Percentiles rank a stretch among this genome's conserved stretches.
These are phyloP conservation scores for Dendrostoma leiphaemia DNA, from an alignment of 2,329 filamentous ascomycete genomes.

Conservation along the genomic window DNA sequence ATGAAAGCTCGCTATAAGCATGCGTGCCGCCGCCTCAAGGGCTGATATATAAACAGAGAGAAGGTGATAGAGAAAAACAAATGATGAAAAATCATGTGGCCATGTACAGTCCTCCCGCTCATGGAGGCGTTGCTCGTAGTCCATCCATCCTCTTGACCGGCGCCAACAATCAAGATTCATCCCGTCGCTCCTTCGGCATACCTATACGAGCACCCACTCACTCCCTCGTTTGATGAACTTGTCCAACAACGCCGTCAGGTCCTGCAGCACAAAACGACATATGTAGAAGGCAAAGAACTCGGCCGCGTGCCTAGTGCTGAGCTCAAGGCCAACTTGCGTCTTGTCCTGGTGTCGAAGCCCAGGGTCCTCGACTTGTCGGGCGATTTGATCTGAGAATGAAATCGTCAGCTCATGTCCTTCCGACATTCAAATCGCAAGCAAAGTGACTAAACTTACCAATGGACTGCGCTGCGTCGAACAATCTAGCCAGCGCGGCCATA, in stretches of 20 bases:
- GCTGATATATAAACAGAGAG: neutral
- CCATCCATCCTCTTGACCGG: neutral
- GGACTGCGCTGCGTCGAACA: slow-evolving; percentile 92
- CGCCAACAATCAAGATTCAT: neutral
- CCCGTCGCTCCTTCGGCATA: neutral
- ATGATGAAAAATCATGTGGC: neutral
- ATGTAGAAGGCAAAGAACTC: slow-evolving; percentile 98
- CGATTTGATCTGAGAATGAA: slow-evolving; percentile 73
- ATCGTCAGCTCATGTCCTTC: slow-evolving; percentile 1
- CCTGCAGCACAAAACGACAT: slow-evolving; percentile 88
- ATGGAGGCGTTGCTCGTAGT: neutral
- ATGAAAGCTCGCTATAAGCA: neutral
- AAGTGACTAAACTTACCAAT: slow-evolving; percentile 64
- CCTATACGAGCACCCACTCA: slow-evolving; percentile 74
- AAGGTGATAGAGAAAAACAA: neutral
- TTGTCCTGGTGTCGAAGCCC: slow-evolving; percentile 87
- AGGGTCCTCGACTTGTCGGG: slow-evolving; percentile 92
- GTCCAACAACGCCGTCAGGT: slow-evolving; percentile 81
- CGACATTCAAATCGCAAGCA: slow-evolving; percentile 7
- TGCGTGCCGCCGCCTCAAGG: neutral
- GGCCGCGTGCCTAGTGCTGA: slow-evolving; percentile 88
- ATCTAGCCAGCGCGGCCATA: slow-evolving; percentile 82
- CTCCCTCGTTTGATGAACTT: slow-evolving; percentile 96
- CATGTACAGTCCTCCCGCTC: neutral
- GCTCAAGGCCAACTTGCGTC: slow-evolving; percentile 91